Evolutionary conservation across 2,329 filamentous ascomycete species (phyloP).

Genomic region (Penicillium corylophilum): DNA sequence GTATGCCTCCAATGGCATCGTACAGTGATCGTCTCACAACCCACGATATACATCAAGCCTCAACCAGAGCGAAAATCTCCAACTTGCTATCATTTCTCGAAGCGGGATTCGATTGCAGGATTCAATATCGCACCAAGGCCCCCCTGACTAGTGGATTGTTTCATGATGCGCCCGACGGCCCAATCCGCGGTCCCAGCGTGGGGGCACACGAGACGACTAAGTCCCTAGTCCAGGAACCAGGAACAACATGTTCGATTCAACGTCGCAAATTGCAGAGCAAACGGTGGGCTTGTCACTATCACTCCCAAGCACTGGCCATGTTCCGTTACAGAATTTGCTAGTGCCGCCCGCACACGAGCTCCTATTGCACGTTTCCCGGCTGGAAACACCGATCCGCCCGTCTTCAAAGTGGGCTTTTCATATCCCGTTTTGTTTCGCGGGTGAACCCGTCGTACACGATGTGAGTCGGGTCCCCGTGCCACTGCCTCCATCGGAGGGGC

Average conservation of each 20-base stretch:
- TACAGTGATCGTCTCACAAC: background rate
- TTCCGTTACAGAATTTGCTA: conserved; percentile 1
- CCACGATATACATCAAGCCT: background rate
- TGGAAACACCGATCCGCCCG: conserved; percentile 3
- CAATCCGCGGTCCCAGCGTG: conserved; percentile 19
- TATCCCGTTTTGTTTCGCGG: conserved; percentile 3
- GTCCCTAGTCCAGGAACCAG: conserved; percentile 11
- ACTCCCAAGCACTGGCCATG: background rate
- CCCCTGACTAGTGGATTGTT: conserved; percentile 10
- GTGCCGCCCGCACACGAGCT: conserved; percentile 4
- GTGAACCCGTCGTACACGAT: conserved; percentile 5
- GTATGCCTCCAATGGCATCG: background rate
- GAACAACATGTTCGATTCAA: conserved; percentile 12
- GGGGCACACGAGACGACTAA: conserved; percentile 17
- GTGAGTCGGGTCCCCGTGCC: background rate
- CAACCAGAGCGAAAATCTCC: background rate
- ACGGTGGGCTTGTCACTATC: conserved; percentile 5
- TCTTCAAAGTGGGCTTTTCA: conserved; percentile 8
- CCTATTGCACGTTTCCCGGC: background rate
- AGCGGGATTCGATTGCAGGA: background rate
- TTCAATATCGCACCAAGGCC: conserved; percentile 1
- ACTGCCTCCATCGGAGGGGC: background rate
- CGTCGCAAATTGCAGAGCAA: conserved; percentile 6
- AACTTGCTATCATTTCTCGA: background rate
- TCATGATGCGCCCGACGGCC: conserved; percentile 18